Conservation (phyloP, 495 filamentous ascomycete species). For the Evansstolkia leycettana region DNA sequence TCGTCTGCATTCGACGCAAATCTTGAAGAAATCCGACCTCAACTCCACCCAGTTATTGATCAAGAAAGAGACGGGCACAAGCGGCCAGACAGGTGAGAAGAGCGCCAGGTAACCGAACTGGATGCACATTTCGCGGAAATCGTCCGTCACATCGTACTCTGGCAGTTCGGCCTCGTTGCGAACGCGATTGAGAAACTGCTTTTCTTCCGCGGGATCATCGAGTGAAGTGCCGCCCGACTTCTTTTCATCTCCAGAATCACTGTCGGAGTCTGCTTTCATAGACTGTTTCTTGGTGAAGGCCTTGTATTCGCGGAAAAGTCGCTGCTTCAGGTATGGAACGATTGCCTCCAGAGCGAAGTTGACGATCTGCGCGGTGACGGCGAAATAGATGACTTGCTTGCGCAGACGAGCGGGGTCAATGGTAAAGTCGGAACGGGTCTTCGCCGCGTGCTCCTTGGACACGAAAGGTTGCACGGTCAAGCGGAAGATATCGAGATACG, state of each 20-base stretch:
- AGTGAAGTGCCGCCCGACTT: conserved; percentile 10
- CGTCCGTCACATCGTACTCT: conserved; percentile 75
- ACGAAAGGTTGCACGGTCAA: conserved; percentile 65
- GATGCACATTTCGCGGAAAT: conserved; percentile 90
- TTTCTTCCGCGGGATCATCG: conserved; percentile 57
- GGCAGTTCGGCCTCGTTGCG: conserved; percentile 77
- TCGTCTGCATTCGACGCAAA: conserved; percentile 77
- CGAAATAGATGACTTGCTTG: conserved; percentile 95
- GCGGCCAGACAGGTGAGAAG: conserved; percentile 87
- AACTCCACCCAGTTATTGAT: conserved; percentile 96
- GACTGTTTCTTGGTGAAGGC: conserved; percentile 30
- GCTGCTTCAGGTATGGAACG: conserved; percentile 73
- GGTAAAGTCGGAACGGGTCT: conserved; percentile 51
- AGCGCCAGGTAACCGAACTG: conserved; percentile 92
- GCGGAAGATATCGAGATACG: conserved; percentile 79
- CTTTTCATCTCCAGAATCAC: conserved; percentile 12
- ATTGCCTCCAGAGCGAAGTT: conserved; percentile 77
- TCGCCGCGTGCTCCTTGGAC: conserved; percentile 49
- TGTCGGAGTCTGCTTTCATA: conserved; percentile 11
- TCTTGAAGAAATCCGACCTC: conserved; percentile 87
- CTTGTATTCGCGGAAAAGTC: conserved; percentile 60
- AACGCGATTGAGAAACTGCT: conserved; percentile 64
- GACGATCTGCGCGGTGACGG: conserved; percentile 88
- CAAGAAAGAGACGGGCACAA: conserved; percentile 78
- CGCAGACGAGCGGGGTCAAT: conserved; percentile 77